These are phyloP conservation scores for Boletus tomentosulus DNA, from an alignment of 768 basidiomycete genomes.

Conservation along the genomic window DNA sequence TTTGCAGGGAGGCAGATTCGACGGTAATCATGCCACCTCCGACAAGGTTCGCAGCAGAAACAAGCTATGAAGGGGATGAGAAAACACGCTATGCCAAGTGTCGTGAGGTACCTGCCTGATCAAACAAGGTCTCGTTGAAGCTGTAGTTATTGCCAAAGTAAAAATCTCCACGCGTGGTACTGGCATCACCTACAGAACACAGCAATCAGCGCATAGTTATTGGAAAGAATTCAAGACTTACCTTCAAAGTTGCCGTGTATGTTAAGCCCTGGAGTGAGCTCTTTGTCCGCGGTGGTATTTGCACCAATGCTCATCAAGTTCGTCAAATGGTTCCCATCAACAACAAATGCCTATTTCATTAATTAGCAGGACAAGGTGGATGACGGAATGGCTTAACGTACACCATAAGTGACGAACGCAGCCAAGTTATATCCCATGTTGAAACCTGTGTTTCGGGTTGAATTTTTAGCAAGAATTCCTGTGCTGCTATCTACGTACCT, in stretches of 20 bases:
- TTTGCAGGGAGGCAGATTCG: slow-evolving; percentile 20
- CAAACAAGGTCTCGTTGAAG: slow-evolving; percentile 26
- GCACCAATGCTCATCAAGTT: slow-evolving; percentile 26
- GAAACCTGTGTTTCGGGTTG: slow-evolving; percentile 9
- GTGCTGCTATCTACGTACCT: slow-evolving; percentile 1
- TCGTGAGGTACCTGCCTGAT: slow-evolving; percentile 1
- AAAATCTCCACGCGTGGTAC: slow-evolving; percentile 22
- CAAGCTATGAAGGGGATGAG: slow-evolving; percentile 10
- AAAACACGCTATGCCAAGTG: neutral
- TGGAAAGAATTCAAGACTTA: neutral
- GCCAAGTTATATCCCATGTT: slow-evolving; percentile 25
- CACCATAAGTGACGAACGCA: slow-evolving; percentile 19
- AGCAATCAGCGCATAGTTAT: neutral
- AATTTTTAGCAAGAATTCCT: neutral
- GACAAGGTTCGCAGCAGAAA: slow-evolving; percentile 14
- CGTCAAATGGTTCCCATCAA: slow-evolving; percentile 26
- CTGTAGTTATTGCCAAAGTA: slow-evolving; percentile 24
- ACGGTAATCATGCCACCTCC: slow-evolving; percentile 19
- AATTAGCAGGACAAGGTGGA: neutral
- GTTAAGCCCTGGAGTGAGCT: slow-evolving; percentile 17
- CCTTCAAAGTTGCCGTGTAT: slow-evolving; percentile 26
- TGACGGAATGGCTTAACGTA: neutral
- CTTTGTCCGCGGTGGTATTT: slow-evolving; percentile 12
- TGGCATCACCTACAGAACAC: slow-evolving; percentile 16
- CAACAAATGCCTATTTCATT: slow-evolving; percentile 18